Percentiles rank a stretch among this genome's conserved stretches.
Conservation (phyloP, 2,329 filamentous ascomycete genomes). For the Colletotrichum trifolii region DNA sequence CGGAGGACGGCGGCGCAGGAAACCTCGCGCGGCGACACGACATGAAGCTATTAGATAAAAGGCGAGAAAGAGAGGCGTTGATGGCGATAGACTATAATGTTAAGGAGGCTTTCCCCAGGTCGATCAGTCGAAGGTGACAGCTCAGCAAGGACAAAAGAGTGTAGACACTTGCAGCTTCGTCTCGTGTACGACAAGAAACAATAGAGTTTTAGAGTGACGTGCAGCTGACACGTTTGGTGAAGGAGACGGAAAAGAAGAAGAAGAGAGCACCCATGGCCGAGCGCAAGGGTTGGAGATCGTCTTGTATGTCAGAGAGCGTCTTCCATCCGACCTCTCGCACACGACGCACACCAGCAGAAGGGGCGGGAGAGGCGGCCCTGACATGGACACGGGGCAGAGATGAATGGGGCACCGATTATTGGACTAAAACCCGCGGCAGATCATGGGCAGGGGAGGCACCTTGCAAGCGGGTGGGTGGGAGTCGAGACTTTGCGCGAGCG, state of each 20-base stretch:
- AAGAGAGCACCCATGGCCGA: constrained; percentile 23
- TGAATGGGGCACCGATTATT: constrained; percentile 21
- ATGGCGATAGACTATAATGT: constrained; percentile 20
- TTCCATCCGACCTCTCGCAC: constrained; percentile 19
- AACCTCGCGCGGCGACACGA: constrained; percentile 22
- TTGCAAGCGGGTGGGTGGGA: constrained; percentile 11
- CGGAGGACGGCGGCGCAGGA: constrained; percentile 28
- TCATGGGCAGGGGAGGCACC: constrained; percentile 30
- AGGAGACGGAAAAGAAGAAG: constrained; percentile 24
- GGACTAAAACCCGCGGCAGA: constrained; percentile 29
- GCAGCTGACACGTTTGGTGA: constrained; percentile 37
- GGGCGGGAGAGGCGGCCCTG: constrained; percentile 31
- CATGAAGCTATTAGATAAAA: constrained; percentile 24
- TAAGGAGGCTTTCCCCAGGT: constrained; percentile 5
- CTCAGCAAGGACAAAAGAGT: constrained; percentile 27
- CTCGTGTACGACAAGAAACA: constrained; percentile 29
- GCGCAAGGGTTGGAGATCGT: constrained; percentile 32
- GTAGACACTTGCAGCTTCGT: constrained; percentile 25
- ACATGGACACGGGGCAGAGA: constrained; percentile 18
- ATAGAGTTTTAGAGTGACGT: constrained; percentile 36
- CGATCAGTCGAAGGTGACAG: constrained; percentile 9
- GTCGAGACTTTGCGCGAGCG: constrained; percentile 23
- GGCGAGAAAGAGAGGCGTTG: neutral
- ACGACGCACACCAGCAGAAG: constrained; percentile 6
- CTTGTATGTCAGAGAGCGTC: constrained; percentile 26